Base-by-base conservation (phyloP, 2,329 filamentous ascomycete species). In the Aspergillus novofumigatus region DNA sequence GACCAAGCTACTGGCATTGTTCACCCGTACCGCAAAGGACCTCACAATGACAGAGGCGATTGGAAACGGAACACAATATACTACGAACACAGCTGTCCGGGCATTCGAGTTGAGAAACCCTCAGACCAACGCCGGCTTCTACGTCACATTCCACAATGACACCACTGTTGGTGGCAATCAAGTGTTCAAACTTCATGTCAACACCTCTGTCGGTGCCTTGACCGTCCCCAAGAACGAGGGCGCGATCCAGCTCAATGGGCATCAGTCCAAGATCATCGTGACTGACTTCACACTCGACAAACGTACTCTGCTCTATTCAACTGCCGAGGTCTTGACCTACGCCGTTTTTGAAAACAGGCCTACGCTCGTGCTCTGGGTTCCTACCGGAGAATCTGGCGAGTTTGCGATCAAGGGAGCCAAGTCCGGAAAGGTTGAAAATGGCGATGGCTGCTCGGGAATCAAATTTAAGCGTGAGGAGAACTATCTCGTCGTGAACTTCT, bases 251-350 rank as follows among this genome's bases (percentile, higher is more conserved):
- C 76, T 88, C 44, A 80, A 86, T 55, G 85, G 85, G 1, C 81
- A 85, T 41, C 81, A 86, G 55, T 81, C 83, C 7, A 86, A 87
- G 74, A 82, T 87, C 17, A 68, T 86, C 3, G 81, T 84, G 0
- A 84, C 83, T 0, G 84, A 87, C 61, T 87, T 86, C 56, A 67
- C 61, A 1, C 79, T 86, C 42, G 84, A 83, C 1, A 67, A 71
- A 7, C 74, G 82, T 58, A 79, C 69, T 0, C 66, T 85, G 0
- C 65, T 85, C 0, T 85, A 85, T 65, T 83, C 81, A 0, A 84
- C 82, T 1, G 80, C 81, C 0, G 82, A 85, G 58, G 74, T 85
- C 0, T 65, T 84, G 10, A 84, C 78, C 59, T 81, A 82, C 54
- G 72, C 80, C 0, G 59, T 77, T 0, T 73, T 83, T 7, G 80